phyloP scores from a whole-genome alignment of 331 rosid species.

The Acacia concinna region DNA sequence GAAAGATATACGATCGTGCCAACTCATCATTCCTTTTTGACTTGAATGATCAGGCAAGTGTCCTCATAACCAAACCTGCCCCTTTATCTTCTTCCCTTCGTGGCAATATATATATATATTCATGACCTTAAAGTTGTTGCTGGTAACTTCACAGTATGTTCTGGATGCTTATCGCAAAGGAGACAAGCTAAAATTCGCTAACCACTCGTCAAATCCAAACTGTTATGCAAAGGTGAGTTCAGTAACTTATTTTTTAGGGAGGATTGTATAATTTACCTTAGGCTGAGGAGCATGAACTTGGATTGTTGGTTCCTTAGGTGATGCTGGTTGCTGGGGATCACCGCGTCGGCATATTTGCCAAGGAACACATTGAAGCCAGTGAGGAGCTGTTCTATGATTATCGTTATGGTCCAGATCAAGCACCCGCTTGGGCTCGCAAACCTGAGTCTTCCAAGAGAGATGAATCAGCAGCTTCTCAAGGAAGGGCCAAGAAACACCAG shows the following conservation, averaged over 20 bases:
- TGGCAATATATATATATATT: slow-evolving; percentile 15
- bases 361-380: slow-evolving; percentile 86
- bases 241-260: slow-evolving; percentile 22
- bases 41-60: slow-evolving; percentile 92
- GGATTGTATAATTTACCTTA: not conserved
- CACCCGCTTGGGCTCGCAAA: slow-evolving; percentile 90
- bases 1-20: slow-evolving; percentile 96
- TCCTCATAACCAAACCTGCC: not conserved
- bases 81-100: slow-evolving; percentile 11
- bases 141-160: slow-evolving; percentile 68
- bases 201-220: slow-evolving; percentile 95
- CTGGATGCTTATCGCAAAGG: slow-evolving; percentile 99
- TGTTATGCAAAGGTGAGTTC: slow-evolving; percentile 86
- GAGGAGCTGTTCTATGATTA: slow-evolving; percentile 97
- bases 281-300: slow-evolving; percentile 3
- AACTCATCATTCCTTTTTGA: slow-evolving; percentile 97
- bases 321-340: slow-evolving; percentile 98
- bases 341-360: slow-evolving; percentile 94
- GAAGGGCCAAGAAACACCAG: slow-evolving; percentile 97
- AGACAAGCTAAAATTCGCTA: slow-evolving; percentile 95
- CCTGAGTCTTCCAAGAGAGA: slow-evolving; percentile 92
- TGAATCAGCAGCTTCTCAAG: slow-evolving; percentile 67
- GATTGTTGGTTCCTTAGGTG: slow-evolving; percentile 56
- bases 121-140: slow-evolving; percentile 22
- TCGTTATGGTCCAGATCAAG: slow-evolving; percentile 88